Evolutionary conservation across 169 alveolate genomes (phyloP).

Genomic region (Plasmodium reichenowi): DNA sequence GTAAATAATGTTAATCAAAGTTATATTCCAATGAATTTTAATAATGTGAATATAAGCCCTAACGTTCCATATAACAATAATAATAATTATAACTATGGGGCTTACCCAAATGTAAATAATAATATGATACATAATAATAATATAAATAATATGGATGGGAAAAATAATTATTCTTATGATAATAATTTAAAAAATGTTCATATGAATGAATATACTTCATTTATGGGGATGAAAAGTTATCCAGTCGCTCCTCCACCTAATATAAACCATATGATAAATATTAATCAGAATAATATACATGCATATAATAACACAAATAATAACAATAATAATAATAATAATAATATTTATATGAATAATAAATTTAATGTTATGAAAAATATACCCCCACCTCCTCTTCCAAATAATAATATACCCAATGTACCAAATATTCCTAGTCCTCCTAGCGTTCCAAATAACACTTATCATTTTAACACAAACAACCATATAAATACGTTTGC

Average conservation of each 20-base stretch:
- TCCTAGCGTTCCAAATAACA: not conserved
- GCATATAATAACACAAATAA: not conserved
- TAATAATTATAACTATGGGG: slow-evolving; percentile 1
- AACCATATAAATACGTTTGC: not conserved
- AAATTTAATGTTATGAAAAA: not conserved
- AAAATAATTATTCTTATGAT: slow-evolving; percentile 7
- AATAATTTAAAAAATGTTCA: slow-evolving; percentile 4
- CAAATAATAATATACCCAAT: slow-evolving; percentile 1
- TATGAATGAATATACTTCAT: not conserved
- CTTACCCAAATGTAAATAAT: slow-evolving; percentile 1
- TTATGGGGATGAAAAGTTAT: not conserved
- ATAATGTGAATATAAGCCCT: slow-evolving; percentile 5
- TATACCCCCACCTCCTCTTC: not conserved
- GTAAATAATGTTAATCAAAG: not conserved
- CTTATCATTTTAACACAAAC: not conserved
- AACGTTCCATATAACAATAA: slow-evolving; percentile 3
- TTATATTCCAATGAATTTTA: not conserved
- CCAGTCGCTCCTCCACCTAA: not conserved
- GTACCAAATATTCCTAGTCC: not conserved
- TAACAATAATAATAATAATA: not conserved
- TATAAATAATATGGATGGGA: not conserved
- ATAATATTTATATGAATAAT: not conserved
- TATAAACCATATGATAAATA: not conserved
- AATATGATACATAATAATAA: not conserved
- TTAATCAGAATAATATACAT: not conserved